Base-by-base conservation (phyloP, 1,139 yeast species). In the Hemisphaericaspora xylanilytica region DNA sequence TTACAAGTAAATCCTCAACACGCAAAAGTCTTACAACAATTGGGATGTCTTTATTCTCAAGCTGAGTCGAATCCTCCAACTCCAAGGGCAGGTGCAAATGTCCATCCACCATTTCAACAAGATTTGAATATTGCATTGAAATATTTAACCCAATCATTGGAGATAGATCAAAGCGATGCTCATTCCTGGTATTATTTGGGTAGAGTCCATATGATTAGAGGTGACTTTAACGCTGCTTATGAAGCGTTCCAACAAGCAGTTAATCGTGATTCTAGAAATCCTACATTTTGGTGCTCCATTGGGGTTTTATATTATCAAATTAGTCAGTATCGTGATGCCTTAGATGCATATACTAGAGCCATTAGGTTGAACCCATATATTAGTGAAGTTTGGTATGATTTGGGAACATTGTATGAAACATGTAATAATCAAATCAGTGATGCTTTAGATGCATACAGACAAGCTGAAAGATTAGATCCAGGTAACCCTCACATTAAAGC, bases 211-310 rank as follows among this genome's bases (percentile, higher is more conserved):
- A 90, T 92, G 97, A 85, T 95, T 35, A 79, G 94, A 53, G 90
- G 88, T 48, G 96, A 90, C 61, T 92, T 89, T 67, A 85, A 92
- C 49, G 90, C 94, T 37, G 97, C 98, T 3, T 92, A 92, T 63
- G 97, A 92, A 59, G 95, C 97, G 0, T 92, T 92, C 75, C 98
- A 92, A 67, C 97, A 90, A 61, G 98, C 98, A 6, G 98, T 92
- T 40, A 92, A 92, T 62, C 78, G 97, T 45, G 98, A 92, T 61
- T 85, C 95, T 24, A 77, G 97, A 58, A 92, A 92, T 61, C 97
- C 98, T 41, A 92, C 97, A 2, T 92, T 92, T 68, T 92, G 98
- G 98, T 92, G 98, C 62, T 88, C 96, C 22, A 92, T 92, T 57
- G 98, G 98, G 59, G 97, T 92, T 9, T 73, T 92, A 45, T 92